These are phyloP conservation scores for Acanthamoeba culbertsoni DNA, from an alignment of 208 protist species.

Conservation along the genomic window DNA sequence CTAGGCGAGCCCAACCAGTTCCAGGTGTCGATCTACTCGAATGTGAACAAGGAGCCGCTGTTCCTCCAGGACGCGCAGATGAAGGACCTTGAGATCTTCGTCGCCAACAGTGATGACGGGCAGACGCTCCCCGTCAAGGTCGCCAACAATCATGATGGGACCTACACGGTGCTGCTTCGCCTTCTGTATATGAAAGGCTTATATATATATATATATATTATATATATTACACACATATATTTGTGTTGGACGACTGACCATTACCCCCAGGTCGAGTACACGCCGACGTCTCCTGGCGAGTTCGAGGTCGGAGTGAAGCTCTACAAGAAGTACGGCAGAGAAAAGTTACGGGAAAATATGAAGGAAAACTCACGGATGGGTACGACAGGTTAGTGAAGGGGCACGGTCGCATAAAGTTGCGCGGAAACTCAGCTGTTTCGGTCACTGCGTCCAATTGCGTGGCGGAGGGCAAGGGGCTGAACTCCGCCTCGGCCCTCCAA, in stretches of 20 bases:
- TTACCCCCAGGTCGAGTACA: conserved; percentile 19
- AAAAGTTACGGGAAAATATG: neutral
- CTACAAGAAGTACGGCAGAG: conserved; percentile 5
- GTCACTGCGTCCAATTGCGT: conserved; percentile 2
- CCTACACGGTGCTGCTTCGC: neutral
- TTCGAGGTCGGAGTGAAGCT: conserved; percentile 48
- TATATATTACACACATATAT: neutral
- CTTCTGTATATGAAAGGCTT: neutral
- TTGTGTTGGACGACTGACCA: neutral
- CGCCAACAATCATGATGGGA: conserved; percentile 42
- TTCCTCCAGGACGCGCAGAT: conserved; percentile 41
- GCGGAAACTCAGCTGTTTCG: neutral
- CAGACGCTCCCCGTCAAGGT: conserved; percentile 28
- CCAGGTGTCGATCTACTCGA: conserved; percentile 37
- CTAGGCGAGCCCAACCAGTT: conserved; percentile 16
- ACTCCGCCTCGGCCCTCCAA: neutral
- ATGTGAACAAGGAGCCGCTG: conserved; percentile 25
- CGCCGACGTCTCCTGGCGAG: neutral
- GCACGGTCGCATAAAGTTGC: conserved; percentile 40
- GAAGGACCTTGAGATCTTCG: conserved; percentile 2
- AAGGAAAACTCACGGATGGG: neutral
- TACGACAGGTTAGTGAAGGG: neutral
- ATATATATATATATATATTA: neutral
- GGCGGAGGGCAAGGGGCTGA: conserved; percentile 35
- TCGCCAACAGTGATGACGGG: neutral